These are phyloP conservation scores for Trichoderma asperelloides DNA, from an alignment of 495 filamentous ascomycete species.

Conservation along the genomic window DNA sequence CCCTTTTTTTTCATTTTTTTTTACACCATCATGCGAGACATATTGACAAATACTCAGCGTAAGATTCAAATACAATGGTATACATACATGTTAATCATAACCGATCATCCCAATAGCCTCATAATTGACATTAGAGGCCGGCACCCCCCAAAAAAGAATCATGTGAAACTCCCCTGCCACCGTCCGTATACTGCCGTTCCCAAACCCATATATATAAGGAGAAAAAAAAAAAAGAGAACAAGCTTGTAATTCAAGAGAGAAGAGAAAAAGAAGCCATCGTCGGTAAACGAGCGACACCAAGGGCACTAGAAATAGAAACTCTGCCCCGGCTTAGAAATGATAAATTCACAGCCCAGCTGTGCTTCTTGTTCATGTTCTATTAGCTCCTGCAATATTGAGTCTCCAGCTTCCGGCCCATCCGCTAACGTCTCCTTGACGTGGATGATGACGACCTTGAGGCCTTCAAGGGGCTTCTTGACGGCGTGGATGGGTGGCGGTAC, in stretches of 20 bases:
- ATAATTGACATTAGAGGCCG: neutral
- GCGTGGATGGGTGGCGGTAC: conserved; percentile 1
- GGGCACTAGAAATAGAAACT: conserved; percentile 24
- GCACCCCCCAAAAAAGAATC: neutral
- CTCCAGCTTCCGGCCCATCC: conserved; percentile 49
- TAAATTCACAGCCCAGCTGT: conserved; percentile 69
- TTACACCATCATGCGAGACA: no score
- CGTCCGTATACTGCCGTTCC: neutral
- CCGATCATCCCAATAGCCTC: conserved; percentile 4
- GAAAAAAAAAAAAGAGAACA: neutral
- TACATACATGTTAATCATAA: conserved; percentile 6
- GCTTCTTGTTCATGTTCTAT: conserved; percentile 47
- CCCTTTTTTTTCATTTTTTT: no score
- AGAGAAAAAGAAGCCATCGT: neutral
- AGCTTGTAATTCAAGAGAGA: neutral
- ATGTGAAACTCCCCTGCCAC: neutral
- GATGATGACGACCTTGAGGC: conserved; percentile 63
- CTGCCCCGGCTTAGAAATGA: conserved; percentile 52
- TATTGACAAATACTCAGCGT: neutral
- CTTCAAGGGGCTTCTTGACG: conserved; percentile 15
- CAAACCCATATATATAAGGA: neutral
- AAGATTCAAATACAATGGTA: conserved; percentile 7
- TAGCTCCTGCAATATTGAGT: conserved; percentile 62
- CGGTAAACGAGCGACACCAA: neutral
- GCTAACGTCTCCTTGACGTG: conserved; percentile 70